phyloP scores from a whole-genome alignment of 768 basidiomycete species.

The Tulasnella sp. region DNA sequence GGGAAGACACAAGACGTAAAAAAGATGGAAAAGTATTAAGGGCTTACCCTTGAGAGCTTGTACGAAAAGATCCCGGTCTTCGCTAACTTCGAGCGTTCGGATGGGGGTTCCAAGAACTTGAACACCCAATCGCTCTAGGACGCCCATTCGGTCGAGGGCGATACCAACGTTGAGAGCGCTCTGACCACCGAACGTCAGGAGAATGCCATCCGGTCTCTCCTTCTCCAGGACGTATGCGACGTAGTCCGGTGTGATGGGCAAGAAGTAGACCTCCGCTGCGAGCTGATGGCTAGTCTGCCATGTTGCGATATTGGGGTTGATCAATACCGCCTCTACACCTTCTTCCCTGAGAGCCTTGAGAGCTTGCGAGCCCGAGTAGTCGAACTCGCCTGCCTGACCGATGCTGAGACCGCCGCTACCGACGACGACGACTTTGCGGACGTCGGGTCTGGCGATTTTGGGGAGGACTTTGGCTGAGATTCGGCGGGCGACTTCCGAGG shows the following conservation, averaged over 20 bases:
- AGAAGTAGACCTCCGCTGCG: conserved; percentile 94
- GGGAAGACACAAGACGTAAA: not conserved
- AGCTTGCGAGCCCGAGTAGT: conserved; percentile 98
- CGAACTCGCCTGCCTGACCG: conserved; percentile 98
- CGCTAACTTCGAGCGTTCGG: conserved; percentile 90
- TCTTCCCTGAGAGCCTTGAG: conserved; percentile 96
- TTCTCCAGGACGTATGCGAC: conserved; percentile 98
- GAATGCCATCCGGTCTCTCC: conserved; percentile 94
- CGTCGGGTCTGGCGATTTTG: conserved; percentile 82
- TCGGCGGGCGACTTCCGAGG: conserved; percentile 88
- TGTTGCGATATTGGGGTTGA: conserved; percentile 98
- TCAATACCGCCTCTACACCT: conserved; percentile 88
- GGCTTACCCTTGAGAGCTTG: conserved; percentile 86
- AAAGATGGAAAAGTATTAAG: not conserved
- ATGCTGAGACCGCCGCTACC: conserved; percentile 95
- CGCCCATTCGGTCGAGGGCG: conserved; percentile 92
- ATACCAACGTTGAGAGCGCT: conserved; percentile 98
- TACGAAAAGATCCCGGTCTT: conserved; percentile 93
- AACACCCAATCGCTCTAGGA: conserved; percentile 87
- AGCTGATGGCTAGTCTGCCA: conserved; percentile 99
- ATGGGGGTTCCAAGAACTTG: conserved; percentile 95
- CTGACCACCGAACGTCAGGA: conserved; percentile 97
- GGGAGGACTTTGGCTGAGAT: conserved; percentile 94
- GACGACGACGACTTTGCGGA: conserved; percentile 92
- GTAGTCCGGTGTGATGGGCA: conserved; percentile 94